Evolutionary conservation across 139 green algal species (phyloP).

Genomic region (Astrephomene gubernaculifera): DNA sequence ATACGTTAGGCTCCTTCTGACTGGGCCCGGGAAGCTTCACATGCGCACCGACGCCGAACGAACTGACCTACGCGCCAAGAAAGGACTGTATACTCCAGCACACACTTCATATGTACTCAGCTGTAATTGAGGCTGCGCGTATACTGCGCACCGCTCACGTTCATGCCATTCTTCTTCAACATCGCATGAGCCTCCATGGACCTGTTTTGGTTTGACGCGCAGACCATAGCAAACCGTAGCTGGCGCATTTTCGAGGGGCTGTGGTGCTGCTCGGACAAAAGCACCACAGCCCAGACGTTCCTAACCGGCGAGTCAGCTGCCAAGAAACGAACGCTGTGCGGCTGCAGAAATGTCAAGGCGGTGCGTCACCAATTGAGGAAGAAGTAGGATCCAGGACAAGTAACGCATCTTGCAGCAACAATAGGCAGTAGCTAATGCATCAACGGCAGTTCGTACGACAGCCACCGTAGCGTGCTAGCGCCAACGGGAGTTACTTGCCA

Average conservation of each 20-base stretch:
- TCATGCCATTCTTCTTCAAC: slow-evolving; percentile 74
- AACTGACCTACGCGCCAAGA: slow-evolving; percentile 59
- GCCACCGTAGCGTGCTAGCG: too few relatives aligned
- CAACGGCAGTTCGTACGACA: too few relatives aligned
- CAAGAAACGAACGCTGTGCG: too few relatives aligned
- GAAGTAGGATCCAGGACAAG: too few relatives aligned
- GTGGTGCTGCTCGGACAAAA: background rate
- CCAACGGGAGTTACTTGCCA: too few relatives aligned
- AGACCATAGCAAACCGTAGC: slow-evolving; percentile 89
- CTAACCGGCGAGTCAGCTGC: too few relatives aligned
- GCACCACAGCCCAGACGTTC: background rate
- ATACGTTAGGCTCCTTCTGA: slow-evolving; percentile 85
- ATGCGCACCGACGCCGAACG: slow-evolving; percentile 82
- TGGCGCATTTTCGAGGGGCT: background rate
- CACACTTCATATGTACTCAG: slow-evolving; percentile 4
- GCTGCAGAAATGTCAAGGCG: too few relatives aligned
- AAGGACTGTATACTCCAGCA: background rate
- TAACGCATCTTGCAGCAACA: too few relatives aligned
- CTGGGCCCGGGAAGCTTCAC: slow-evolving; percentile 89
- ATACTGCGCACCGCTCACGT: slow-evolving; percentile 64
- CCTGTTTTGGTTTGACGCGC: slow-evolving; percentile 91
- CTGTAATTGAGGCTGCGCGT: too few relatives aligned
- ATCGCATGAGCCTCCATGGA: slow-evolving; percentile 90
- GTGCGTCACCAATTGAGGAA: too few relatives aligned
- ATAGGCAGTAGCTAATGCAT: too few relatives aligned